Evolutionary conservation across 78 protist species (phyloP).

Genomic region (Dictyostelium intermedium): DNA sequence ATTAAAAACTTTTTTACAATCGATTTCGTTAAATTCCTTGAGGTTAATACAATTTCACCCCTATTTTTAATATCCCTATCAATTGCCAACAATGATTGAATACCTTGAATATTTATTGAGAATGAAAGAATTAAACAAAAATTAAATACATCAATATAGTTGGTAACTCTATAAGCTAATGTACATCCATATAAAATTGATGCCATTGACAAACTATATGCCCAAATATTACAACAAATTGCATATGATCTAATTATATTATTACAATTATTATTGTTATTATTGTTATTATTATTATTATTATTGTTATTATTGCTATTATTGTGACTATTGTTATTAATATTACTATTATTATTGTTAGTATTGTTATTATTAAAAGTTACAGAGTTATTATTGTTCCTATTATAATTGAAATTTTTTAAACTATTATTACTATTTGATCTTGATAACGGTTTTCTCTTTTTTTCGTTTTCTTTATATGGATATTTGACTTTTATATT

Average conservation of each 20-base stretch:
- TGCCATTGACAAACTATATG: slow-evolving; percentile 8
- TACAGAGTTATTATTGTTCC: too few relatives aligned
- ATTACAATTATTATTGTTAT: background rate
- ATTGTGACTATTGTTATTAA: background rate
- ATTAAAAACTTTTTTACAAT: background rate
- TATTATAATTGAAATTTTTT: too few relatives aligned
- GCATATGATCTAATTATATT: background rate
- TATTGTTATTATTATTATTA: background rate
- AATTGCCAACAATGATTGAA: background rate
- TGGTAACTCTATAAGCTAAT: slow-evolving; percentile 4
- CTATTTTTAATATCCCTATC: background rate
- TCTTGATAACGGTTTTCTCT: background rate
- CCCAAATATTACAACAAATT: background rate
- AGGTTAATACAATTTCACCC: background rate
- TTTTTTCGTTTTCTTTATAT: background rate
- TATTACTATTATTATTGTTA: background rate
- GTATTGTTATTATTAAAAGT: background rate
- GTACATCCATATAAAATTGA: background rate
- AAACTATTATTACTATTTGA: background rate
- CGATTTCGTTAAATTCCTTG: background rate
- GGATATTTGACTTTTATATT: background rate
- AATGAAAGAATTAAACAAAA: background rate
- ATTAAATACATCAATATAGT: background rate
- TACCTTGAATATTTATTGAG: background rate
- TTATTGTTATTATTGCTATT: background rate